Evolutionary conservation across 331 rosid genomes (phyloP).

Genomic region (Rosa hybrid): DNA sequence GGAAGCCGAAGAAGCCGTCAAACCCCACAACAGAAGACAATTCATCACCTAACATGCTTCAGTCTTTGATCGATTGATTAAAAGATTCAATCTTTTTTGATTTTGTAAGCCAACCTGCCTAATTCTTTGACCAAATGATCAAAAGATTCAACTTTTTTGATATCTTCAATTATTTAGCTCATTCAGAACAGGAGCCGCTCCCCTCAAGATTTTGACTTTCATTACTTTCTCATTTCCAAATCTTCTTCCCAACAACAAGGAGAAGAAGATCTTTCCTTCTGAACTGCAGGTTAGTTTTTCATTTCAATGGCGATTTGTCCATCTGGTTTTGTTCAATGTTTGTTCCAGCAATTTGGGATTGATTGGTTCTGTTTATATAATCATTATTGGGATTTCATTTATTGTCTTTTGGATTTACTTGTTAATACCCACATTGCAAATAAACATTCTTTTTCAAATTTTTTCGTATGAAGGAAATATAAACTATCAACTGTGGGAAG

Average conservation of each 20-base stretch:
- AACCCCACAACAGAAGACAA: slow-evolving; percentile 8
- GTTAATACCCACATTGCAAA: not conserved
- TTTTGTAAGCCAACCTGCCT: too few species aligned
- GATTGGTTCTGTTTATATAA: not conserved
- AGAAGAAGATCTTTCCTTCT: not conserved
- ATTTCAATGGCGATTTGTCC: not conserved
- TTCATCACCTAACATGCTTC: not conserved
- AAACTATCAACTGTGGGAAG: not conserved
- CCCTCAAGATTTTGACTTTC: slow-evolving; percentile 1
- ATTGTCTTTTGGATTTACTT: not conserved
- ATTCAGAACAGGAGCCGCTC: not conserved
- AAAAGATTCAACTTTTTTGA: too few species aligned
- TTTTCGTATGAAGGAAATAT: not conserved
- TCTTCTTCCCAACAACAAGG: not conserved
- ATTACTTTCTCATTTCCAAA: not conserved
- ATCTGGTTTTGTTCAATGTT: not conserved
- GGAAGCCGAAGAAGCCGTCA: slow-evolving; percentile 23
- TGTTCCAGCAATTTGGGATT: slow-evolving; percentile 9
- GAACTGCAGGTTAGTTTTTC: slow-evolving; percentile 7
- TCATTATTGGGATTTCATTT: not conserved
- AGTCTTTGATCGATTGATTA: not conserved
- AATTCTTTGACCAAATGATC: too few species aligned
- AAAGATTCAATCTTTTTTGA: not conserved
- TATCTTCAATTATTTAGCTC: not conserved
- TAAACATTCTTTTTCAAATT: not conserved